A percentile compares a stretch with the other conserved stretches of the same genome.
phyloP scores from a whole-genome alignment of 2,329 filamentous ascomycete species.

The Colletotrichum plurivorum region DNA sequence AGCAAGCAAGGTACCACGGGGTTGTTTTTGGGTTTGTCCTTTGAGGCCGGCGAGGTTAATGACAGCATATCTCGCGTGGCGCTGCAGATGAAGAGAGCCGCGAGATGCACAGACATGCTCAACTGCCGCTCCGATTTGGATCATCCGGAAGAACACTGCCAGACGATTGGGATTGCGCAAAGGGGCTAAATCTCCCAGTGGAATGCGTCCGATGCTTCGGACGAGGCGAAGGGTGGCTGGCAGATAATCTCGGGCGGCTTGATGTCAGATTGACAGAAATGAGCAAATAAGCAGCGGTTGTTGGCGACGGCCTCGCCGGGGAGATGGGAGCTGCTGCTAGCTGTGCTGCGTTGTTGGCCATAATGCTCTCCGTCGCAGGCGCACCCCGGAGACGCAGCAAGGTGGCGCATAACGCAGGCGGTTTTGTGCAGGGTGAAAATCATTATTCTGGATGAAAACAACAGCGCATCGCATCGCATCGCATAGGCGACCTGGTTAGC shows the following conservation, averaged over 20 bases:
- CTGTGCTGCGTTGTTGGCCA: too few species aligned
- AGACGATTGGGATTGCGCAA: conserved; percentile 8
- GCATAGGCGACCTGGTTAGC: neutral
- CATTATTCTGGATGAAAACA: neutral
- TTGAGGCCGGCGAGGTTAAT: too few species aligned
- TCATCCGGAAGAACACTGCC: conserved; percentile 1
- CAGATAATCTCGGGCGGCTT: conserved; percentile 17
- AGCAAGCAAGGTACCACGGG: too few species aligned
- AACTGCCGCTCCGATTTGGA: neutral
- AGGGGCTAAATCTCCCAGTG: neutral
- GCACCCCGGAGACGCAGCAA: neutral
- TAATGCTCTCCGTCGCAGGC: neutral
- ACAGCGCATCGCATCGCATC: neutral
- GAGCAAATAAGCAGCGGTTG: conserved; percentile 13
- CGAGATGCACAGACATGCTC: neutral
- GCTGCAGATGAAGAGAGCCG: neutral
- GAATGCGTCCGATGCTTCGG: conserved; percentile 21
- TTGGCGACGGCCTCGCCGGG: neutral
- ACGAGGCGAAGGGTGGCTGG: conserved; percentile 1
- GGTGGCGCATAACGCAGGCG: neutral
- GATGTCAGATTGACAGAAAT: conserved; percentile 8
- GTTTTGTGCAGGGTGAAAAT: conserved; percentile 13
- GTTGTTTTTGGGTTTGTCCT: too few species aligned
- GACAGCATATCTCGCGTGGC: too few species aligned
- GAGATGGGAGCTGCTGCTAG: neutral